Evolutionary conservation across 179 eudicot species (phyloP).

Genomic region (Sideroxylon spinosum): DNA sequence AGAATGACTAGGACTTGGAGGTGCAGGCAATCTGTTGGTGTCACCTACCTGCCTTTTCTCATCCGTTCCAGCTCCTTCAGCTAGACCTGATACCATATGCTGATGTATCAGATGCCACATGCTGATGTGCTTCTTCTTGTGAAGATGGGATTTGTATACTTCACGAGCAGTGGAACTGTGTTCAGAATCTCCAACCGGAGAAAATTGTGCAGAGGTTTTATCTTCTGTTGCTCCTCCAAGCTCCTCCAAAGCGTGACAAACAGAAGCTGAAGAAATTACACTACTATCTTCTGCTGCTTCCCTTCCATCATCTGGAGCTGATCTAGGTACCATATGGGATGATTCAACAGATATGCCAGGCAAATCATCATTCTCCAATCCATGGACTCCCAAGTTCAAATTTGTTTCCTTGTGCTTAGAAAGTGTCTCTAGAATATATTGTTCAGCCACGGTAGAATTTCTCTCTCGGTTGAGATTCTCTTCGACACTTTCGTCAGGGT

Average conservation of each 20-base stretch:
- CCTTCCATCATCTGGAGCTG: neutral
- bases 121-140: constrained; percentile 53
- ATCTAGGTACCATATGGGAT: neutral
- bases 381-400: neutral
- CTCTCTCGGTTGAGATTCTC: constrained; percentile 5
- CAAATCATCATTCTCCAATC: neutral
- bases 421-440: neutral
- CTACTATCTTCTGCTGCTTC: constrained; percentile 1
- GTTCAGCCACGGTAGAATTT: neutral
- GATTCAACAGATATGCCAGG: neutral
- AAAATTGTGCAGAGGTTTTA: neutral
- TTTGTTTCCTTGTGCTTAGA: neutral
- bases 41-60: constrained; percentile 22
- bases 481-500: neutral
- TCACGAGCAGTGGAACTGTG: constrained; percentile 12
- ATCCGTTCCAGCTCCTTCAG: constrained; percentile 26
- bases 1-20: constrained; percentile 12
- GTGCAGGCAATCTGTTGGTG: constrained; percentile 10
- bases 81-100: constrained; percentile 46
- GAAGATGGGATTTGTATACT: constrained; percentile 26
- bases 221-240: neutral
- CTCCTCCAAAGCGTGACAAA: neutral
- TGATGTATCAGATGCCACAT: constrained; percentile 79
- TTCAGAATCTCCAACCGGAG: constrained; percentile 24
- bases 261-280: constrained; percentile 3